These are phyloP conservation scores for Gleditsia sinensis DNA, from an alignment of 306 rosid genomes.

Conservation along the genomic window DNA sequence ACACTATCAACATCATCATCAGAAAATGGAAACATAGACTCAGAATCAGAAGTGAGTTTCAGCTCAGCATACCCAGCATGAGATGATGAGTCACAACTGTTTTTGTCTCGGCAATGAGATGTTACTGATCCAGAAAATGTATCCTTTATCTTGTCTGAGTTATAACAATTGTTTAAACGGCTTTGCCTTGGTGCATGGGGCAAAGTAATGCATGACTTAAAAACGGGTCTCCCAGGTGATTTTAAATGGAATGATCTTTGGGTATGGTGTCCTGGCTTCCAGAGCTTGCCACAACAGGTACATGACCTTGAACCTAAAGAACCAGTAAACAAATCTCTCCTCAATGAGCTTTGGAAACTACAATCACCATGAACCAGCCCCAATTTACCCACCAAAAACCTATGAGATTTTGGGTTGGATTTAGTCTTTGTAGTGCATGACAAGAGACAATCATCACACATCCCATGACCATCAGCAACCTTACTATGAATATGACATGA, in stretches of 20 bases:
- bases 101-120: slow-evolving; percentile 29
- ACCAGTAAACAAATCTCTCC: slow-evolving; percentile 39
- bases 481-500: slow-evolving; percentile 57
- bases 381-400: slow-evolving; percentile 54
- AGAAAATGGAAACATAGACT: slow-evolving; percentile 60
- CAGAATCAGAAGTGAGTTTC: slow-evolving; percentile 68
- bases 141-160: slow-evolving; percentile 50
- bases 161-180: slow-evolving; percentile 40
- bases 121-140: slow-evolving; percentile 41
- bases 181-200: slow-evolving; percentile 53
- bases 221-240: slow-evolving; percentile 40
- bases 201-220: slow-evolving; percentile 58
- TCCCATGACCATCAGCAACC: slow-evolving; percentile 56
- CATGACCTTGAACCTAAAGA: slow-evolving; percentile 47
- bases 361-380: slow-evolving; percentile 48
- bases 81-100: slow-evolving; percentile 34
- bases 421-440: slow-evolving; percentile 45
- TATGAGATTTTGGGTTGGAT: slow-evolving; percentile 38
- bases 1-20: slow-evolving; percentile 48
- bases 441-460: slow-evolving; percentile 70
- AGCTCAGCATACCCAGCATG: slow-evolving; percentile 48
- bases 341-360: slow-evolving; percentile 40
- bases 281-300: slow-evolving; percentile 56
- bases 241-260: slow-evolving; percentile 41
- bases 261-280: slow-evolving; percentile 47